Percentiles rank a stretch among this genome's conserved stretches.
Conservation (phyloP, 192 early-diverging fungal genomes). For the Backusella australiensis region DNA sequence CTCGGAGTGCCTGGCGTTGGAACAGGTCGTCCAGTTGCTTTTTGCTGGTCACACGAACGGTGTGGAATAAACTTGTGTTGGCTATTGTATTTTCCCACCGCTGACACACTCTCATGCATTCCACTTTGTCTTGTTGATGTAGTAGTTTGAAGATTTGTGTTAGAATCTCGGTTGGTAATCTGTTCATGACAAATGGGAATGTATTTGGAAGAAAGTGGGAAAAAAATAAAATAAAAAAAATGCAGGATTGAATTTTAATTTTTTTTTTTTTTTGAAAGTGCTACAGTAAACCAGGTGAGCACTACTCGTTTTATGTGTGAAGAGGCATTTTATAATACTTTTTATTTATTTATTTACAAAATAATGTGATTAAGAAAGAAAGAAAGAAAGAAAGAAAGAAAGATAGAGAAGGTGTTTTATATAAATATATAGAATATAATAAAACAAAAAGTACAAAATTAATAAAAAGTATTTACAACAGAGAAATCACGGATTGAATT, state of each 20-base stretch:
- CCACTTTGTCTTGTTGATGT: not conserved
- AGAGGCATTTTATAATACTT: not conserved
- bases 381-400: not conserved
- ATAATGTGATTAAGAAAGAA: not conserved
- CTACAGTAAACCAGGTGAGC: not conserved
- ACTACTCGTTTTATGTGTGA: not conserved
- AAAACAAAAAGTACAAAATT: not conserved
- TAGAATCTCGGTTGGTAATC: not conserved
- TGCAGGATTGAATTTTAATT: not conserved
- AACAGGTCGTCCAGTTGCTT: not conserved
- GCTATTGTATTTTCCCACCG: not conserved
- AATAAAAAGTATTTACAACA: not conserved
- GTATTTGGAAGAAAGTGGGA: not conserved
- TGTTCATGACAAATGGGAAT: not conserved
- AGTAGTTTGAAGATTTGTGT: not conserved
- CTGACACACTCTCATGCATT: not conserved
- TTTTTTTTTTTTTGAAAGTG: not conserved
- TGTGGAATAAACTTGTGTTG: not conserved
- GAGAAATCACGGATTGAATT: not conserved
- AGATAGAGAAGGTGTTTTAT: not conserved
- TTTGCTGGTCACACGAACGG: not conserved
- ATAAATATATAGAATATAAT: no score
- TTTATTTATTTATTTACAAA: not conserved
- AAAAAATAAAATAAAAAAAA: not conserved
- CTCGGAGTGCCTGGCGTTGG: not conserved